phyloP scores from a whole-genome alignment of 2,329 filamentous ascomycete genomes.

The Aotearoamyces nothofagi region DNA sequence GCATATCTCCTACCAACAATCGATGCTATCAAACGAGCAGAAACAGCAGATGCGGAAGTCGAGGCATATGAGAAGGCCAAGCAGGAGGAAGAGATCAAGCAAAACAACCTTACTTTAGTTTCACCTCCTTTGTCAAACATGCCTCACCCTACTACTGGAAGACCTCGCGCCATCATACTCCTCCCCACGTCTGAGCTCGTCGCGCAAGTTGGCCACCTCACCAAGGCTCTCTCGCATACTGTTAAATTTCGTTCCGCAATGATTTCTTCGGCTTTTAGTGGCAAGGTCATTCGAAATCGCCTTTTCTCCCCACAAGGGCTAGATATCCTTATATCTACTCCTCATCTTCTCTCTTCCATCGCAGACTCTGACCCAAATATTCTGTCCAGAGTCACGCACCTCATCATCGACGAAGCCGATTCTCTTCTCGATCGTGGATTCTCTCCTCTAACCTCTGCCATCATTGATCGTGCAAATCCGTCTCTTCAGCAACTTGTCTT shows the following conservation, averaged over 20 bases:
- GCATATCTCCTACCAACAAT: conserved; percentile 79
- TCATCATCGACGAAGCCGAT: conserved; percentile 91
- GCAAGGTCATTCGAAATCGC: conserved; percentile 68
- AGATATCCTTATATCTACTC: conserved; percentile 76
- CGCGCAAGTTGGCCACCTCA: conserved; percentile 65
- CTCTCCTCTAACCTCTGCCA: conserved; percentile 62
- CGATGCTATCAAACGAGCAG: conserved; percentile 69
- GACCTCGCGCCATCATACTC: conserved; percentile 72
- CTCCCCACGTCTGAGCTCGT: conserved; percentile 90
- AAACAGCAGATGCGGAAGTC: conserved; percentile 42
- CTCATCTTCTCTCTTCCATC: conserved; percentile 78
- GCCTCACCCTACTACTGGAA: conserved; percentile 57
- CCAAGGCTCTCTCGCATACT: conserved; percentile 70
- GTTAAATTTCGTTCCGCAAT: conserved; percentile 77
- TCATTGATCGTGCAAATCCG: conserved; percentile 68
- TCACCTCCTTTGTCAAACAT: conserved; percentile 42
- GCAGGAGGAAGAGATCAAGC: conserved; percentile 35
- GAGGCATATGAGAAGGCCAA: conserved; percentile 43
- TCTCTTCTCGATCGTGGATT: conserved; percentile 92
- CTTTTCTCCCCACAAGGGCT: conserved; percentile 71
- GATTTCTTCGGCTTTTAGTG: conserved; percentile 63
- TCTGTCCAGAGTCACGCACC: conserved; percentile 75
- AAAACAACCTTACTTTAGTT: conserved; percentile 46
- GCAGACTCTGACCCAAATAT: conserved; percentile 83
- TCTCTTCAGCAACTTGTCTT: conserved; percentile 77